phyloP scores from a whole-genome alignment of 176 grass and related monocot genomes.

The Ensete ventricosum region DNA sequence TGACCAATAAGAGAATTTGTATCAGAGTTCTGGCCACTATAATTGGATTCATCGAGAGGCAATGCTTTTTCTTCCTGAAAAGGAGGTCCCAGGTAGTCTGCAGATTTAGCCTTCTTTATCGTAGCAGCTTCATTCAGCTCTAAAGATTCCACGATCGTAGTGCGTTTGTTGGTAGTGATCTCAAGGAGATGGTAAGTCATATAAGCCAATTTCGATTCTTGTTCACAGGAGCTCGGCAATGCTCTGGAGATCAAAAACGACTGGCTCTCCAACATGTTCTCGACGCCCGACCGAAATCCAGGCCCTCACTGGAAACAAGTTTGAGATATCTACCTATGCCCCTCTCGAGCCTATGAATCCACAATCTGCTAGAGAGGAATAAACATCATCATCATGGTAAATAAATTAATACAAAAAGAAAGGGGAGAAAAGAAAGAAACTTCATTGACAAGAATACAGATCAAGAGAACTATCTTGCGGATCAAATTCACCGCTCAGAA shows the following conservation, averaged over 20 bases:
- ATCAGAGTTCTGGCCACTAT: slow-evolving; percentile 29
- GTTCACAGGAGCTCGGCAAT: slow-evolving; percentile 51
- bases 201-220: slow-evolving; percentile 61
- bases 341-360: neutral
- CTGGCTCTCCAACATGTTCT: slow-evolving; percentile 71
- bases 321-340: neutral
- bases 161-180: slow-evolving; percentile 61
- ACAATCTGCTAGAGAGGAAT: neutral
- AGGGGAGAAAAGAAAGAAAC: neutral
- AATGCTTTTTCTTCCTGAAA: slow-evolving; percentile 1
- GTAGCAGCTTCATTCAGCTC: slow-evolving; percentile 12
- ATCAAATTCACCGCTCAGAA: neutral
- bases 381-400: neutral
- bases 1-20: slow-evolving; percentile 65
- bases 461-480: neutral
- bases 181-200: slow-evolving; percentile 83
- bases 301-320: neutral
- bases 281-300: neutral
- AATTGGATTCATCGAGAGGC: slow-evolving; percentile 21
- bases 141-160: slow-evolving; percentile 8
- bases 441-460: neutral
- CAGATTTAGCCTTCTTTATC: slow-evolving; percentile 22
- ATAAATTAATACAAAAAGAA: neutral
- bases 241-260: slow-evolving; percentile 80
- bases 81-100: slow-evolving; percentile 24